Percentiles rank a stretch among this genome's conserved stretches.
phyloP scores from a whole-genome alignment of 306 rosid genomes.

The Dryas drummondii region DNA sequence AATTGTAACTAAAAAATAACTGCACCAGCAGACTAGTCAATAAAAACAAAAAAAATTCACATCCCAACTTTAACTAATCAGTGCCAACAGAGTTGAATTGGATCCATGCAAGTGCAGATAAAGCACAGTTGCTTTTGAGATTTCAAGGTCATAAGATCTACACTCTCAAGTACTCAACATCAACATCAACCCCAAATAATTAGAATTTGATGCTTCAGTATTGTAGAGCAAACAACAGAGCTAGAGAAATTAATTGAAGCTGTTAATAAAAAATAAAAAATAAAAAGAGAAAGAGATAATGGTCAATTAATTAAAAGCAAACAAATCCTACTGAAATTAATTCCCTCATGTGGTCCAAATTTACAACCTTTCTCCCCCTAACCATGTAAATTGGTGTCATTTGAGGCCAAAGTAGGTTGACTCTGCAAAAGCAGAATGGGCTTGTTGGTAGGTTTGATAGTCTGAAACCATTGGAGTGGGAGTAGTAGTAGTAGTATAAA shows the following conservation, averaged over 20 bases:
- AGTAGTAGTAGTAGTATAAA: constrained; percentile 6
- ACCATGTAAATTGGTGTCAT: constrained; percentile 21
- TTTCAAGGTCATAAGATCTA: constrained; percentile 18
- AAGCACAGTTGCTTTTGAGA: constrained; percentile 17
- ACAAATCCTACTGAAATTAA: neutral
- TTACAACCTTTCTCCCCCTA: constrained; percentile 42
- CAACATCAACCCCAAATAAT: neutral
- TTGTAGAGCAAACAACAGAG: too few relatives aligned
- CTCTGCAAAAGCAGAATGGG: constrained; percentile 45
- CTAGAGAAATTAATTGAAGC: neutral
- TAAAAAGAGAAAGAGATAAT: neutral
- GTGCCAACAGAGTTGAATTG: neutral
- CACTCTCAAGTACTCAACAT: neutral
- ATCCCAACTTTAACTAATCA: constrained; percentile 9
- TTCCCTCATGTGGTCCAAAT: neutral
- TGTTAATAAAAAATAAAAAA: neutral
- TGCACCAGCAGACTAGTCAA: neutral
- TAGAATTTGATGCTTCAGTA: neutral
- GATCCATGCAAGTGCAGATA: constrained; percentile 20
- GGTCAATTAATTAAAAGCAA: neutral
- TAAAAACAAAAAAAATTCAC: neutral
- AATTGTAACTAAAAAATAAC: constrained; percentile 12
- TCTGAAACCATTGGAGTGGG: constrained; percentile 53
- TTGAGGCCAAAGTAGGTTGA: constrained; percentile 52
- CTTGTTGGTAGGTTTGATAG: constrained; percentile 44